Evolutionary conservation across 2,329 filamentous ascomycete species (phyloP).

Genomic region (Colletotrichum plurivorum): DNA sequence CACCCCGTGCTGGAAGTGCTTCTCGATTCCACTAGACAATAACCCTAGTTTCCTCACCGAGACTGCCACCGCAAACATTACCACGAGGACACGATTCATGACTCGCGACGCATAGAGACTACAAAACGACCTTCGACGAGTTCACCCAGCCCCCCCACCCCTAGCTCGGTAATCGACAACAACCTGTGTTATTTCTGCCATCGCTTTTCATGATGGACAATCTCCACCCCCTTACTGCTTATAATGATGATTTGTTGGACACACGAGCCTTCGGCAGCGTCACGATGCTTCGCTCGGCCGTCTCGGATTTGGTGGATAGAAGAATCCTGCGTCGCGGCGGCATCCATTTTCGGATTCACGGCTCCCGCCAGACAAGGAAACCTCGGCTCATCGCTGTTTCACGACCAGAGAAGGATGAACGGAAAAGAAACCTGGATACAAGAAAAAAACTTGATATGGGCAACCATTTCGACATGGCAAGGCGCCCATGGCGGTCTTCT

Average conservation of each 20-base stretch:
- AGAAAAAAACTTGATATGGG: constrained; percentile 57
- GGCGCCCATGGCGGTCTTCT: constrained; percentile 48
- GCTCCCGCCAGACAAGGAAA: constrained; percentile 35
- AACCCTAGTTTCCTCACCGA: constrained; percentile 33
- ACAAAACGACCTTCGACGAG: constrained; percentile 47
- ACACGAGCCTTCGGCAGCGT: constrained; percentile 41
- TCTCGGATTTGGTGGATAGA: constrained; percentile 51
- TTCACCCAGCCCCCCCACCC: constrained; percentile 25
- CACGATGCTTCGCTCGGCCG: constrained; percentile 40
- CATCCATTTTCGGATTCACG: constrained; percentile 35
- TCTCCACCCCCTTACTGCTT: constrained; percentile 51
- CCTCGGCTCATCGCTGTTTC: constrained; percentile 42
- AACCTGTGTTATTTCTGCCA: constrained; percentile 39
- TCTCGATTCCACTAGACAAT: constrained; percentile 41
- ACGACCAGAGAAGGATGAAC: constrained; percentile 53
- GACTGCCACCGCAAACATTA: constrained; percentile 32
- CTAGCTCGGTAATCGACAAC: constrained; percentile 36
- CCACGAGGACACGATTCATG: constrained; percentile 42
- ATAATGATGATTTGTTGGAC: constrained; percentile 52
- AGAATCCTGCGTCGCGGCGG: constrained; percentile 46
- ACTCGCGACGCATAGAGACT: constrained; percentile 51
- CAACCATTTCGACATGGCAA: constrained; percentile 56
- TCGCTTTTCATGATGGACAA: constrained; percentile 41
- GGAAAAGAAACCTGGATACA: constrained; percentile 58
- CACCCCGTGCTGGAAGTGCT: constrained; percentile 52